phyloP scores from a whole-genome alignment of 129 eudicot genomes.

The Sambucus nigra region DNA sequence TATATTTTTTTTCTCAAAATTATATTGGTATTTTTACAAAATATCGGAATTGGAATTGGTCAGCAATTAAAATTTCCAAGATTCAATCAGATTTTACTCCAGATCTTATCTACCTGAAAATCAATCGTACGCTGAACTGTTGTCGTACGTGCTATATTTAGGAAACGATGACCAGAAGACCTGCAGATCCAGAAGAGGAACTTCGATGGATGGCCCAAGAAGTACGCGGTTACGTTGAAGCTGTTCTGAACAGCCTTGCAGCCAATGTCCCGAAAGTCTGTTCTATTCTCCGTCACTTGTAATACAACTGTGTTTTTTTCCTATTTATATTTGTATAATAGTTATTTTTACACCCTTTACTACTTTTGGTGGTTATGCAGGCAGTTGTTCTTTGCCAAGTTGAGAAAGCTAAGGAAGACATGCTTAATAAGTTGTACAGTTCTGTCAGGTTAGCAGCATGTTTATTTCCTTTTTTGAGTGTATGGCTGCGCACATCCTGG shows the following conservation, averaged over 20 bases:
- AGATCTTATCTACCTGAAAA: no score
- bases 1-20: no score
- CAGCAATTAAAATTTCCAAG: no score
- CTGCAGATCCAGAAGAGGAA: constrained; percentile 97
- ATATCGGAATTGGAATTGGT: no score
- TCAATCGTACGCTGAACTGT: no score
- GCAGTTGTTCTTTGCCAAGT: constrained; percentile 99
- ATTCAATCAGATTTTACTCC: no score
- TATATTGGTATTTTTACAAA: no score
- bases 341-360: not conserved
- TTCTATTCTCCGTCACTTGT: no score
- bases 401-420: constrained; percentile 97
- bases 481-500: no score
- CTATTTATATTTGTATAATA: not conserved
- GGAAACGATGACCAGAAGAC: constrained; percentile 94
- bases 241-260: constrained; percentile 97
- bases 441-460: constrained; percentile 62
- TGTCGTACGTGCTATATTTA: constrained; percentile 6
- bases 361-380: constrained; percentile 34
- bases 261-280: constrained; percentile 98
- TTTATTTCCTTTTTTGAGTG: not conserved
- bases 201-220: constrained; percentile 99
- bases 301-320: not conserved
- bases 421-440: constrained; percentile 96
- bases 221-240: constrained; percentile 99